Evolutionary conservation across 768 basidiomycete genomes (phyloP), one percentile per base, ranked within the genome.

Genomic region (Macrocybe gigantea): DNA sequence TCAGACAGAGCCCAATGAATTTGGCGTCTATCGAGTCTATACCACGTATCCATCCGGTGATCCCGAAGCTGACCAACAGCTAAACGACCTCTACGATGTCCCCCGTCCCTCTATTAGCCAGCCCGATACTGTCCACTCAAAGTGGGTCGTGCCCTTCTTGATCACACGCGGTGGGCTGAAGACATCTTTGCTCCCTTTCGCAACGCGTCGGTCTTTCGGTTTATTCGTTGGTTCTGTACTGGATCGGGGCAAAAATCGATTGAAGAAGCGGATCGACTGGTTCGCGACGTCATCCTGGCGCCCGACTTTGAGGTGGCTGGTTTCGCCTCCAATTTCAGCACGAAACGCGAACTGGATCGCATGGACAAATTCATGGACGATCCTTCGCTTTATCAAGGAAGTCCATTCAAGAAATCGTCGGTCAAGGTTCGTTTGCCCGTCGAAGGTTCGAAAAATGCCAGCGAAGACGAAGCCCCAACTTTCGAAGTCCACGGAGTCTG

Each of bases 291-390:
- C 11, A 38, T 38, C 14, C 14, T 38, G 36, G 36, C 36, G 3
- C 11, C 11, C 11, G 36, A 38, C 36, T 38, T 38, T 38, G 14
- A 38, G 22, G 22, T 22, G 22, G 22, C 4, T 22, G 22, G 22
- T 22, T 22, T 22, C 22, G 4, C 22, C 22, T 22, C 22, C 22
- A 22, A 22, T 22, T 22, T 22, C 22, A 22, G 22, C 33, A 41
- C 11, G 33, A 11, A 35, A 31, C 48, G 32, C 5, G 32, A n/a
- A n/a, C 47, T 45, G 8, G 37, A 56, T n/a, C 41, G 39, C 10
- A 33, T 55, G 1, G 22, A 46, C 48, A 30, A 32, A 41, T 38
- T 53, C 55, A 44, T 15, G 53, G 36, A 38, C 36, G 36, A 14
- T 11, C 36, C 36, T 38, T 14, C 36, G 11, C 36, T 38, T 11